Conservation (phyloP, 495 filamentous ascomycete genomes). For the Pseudomonodictys pantanalensis region DNA sequence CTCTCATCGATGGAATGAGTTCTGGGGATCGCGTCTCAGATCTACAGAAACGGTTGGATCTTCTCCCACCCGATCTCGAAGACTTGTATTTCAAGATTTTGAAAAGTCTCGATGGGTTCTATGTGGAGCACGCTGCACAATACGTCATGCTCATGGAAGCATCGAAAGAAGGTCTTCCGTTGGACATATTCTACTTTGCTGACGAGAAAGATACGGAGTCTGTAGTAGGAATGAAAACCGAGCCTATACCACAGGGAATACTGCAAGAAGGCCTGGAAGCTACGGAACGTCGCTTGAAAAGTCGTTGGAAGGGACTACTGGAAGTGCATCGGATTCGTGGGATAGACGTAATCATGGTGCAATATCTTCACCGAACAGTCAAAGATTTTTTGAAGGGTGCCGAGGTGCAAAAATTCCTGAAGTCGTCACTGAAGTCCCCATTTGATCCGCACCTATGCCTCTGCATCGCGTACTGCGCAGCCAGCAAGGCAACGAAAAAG, state of each 20-base stretch:
- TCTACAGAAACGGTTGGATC: constrained; percentile 8
- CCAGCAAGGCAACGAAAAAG: no score
- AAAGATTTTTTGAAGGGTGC: neutral
- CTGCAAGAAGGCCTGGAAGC: neutral
- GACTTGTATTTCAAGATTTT: neutral
- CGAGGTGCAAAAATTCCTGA: neutral
- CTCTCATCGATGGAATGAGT: neutral
- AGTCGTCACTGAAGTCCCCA: neutral
- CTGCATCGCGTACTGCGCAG: no score
- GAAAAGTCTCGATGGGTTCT: neutral
- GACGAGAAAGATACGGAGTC: neutral
- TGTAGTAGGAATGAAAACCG: neutral
- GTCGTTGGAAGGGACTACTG: neutral
- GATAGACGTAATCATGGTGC: neutral
- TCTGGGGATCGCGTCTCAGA: constrained; percentile 8
- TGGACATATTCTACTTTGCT: neutral
- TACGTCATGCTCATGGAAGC: neutral
- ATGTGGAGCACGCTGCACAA: neutral
- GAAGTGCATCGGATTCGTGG: neutral
- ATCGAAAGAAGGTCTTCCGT: neutral
- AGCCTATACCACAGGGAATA: neutral
- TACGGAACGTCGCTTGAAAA: neutral
- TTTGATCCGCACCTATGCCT: neutral
- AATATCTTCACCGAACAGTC: neutral
- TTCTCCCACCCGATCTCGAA: constrained; percentile 5